A percentile compares a stretch with the other conserved stretches of the same genome.
Evolutionary conservation across 208 protist genomes (phyloP).

Genomic region (Kentomonas sorsogonicus): DNA sequence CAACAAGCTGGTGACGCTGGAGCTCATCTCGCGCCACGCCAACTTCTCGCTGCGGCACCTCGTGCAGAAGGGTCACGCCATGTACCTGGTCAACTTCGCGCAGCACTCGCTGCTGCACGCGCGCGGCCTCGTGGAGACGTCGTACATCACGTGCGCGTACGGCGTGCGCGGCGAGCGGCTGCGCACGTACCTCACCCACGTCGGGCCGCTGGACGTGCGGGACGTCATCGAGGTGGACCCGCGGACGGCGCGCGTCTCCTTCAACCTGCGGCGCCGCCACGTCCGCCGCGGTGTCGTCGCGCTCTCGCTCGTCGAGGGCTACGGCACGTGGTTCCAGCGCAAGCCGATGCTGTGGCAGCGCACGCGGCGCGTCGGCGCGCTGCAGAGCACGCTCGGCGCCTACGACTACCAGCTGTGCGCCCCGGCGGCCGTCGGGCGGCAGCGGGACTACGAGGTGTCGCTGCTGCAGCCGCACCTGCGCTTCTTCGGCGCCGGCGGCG

Average conservation of each 20-base stretch:
- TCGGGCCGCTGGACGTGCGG: conserved; percentile 63
- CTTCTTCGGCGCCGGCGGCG: conserved; percentile 37
- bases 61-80: conserved; percentile 82
- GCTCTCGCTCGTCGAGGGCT: conserved; percentile 73
- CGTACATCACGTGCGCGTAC: conserved; percentile 78
- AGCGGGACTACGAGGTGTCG: conserved; percentile 53
- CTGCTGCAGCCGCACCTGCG: conserved; percentile 63
- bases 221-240: conserved; percentile 56
- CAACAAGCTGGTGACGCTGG: conserved; percentile 69
- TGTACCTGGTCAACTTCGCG: conserved; percentile 68
- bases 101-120: conserved; percentile 79
- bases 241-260: conserved; percentile 24
- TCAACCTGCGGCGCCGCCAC: conserved; percentile 45
- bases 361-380: conserved; percentile 70
- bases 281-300: conserved; percentile 71
- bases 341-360: conserved; percentile 89
- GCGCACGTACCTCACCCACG: conserved; percentile 75
- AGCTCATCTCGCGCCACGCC: conserved; percentile 70
- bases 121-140: conserved; percentile 72
- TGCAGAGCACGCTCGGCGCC: conserved; percentile 76
- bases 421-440: conserved; percentile 40
- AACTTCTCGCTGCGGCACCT: conserved; percentile 82
- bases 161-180: conserved; percentile 72
- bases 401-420: conserved; percentile 54
- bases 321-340: conserved; percentile 84